Conservation (phyloP, 108 stramenopile genomes). For the Aurantiochytrium sp. region DNA sequence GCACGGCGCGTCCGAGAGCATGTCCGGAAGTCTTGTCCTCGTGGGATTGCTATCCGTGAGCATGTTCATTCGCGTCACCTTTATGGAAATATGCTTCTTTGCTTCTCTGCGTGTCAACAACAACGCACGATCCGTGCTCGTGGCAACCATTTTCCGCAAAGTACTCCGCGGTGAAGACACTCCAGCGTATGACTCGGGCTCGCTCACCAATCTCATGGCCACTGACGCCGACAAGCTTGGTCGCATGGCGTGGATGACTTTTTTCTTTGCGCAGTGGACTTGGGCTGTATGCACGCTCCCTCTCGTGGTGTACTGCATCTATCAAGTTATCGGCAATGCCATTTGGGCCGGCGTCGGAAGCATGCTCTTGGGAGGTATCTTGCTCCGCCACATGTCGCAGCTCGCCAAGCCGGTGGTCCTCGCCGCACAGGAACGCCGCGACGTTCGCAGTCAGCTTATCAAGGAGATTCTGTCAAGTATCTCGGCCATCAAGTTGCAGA, state of each 20-base stretch:
- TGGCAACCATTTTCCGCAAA: neutral
- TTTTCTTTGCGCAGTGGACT: slow-evolving; percentile 15
- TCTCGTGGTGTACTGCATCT: neutral
- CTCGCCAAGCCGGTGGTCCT: neutral
- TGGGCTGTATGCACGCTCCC: neutral
- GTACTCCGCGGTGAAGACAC: neutral
- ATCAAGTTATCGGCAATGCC: neutral
- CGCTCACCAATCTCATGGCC: slow-evolving; percentile 17
- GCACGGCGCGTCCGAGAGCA: neutral
- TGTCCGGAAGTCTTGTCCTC: neutral
- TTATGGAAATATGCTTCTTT: slow-evolving; percentile 20
- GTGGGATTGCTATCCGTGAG: neutral
- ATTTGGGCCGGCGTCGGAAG: neutral
- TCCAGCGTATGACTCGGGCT: neutral
- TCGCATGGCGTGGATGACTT: neutral
- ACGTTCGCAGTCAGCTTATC: neutral
- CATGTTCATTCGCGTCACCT: slow-evolving; percentile 18
- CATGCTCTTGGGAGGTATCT: neutral
- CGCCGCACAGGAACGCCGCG: neutral
- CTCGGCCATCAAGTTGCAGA: neutral
- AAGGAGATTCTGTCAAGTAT: neutral
- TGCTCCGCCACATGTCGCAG: neutral
- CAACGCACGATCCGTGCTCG: neutral
- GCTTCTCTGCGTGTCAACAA: neutral
- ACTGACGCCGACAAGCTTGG: slow-evolving; percentile 18